phyloP scores from a whole-genome alignment of 768 basidiomycete genomes.

The Astraeus odoratus region DNA sequence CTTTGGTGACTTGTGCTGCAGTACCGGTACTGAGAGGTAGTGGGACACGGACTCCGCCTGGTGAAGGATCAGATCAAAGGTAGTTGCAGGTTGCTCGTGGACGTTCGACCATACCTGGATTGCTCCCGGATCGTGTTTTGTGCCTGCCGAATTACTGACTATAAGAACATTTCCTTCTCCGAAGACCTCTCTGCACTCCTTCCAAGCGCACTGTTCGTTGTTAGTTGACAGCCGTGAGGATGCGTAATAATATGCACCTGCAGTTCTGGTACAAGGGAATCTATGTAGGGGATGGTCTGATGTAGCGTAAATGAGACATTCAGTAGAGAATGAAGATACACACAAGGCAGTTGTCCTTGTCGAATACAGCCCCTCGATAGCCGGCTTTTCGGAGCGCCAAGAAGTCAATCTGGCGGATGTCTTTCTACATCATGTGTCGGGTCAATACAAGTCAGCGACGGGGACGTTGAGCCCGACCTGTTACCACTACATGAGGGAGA shows the following conservation, averaged over 20 bases:
- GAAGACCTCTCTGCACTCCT: conserved; percentile 62
- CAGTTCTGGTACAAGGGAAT: conserved; percentile 71
- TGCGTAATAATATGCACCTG: conserved; percentile 37
- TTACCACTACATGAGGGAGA: conserved; percentile 56
- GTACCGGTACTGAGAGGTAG: conserved; percentile 73
- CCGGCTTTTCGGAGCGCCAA: conserved; percentile 61
- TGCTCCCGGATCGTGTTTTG: conserved; percentile 64
- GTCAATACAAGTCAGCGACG: conserved; percentile 5
- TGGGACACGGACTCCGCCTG: conserved; percentile 79
- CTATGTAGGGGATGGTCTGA: conserved; percentile 77
- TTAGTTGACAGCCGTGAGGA: neutral
- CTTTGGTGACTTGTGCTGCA: conserved; percentile 71
- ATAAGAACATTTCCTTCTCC: conserved; percentile 76
- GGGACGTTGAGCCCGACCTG: conserved; percentile 40
- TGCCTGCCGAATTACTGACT: conserved; percentile 93
- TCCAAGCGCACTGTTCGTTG: conserved; percentile 62
- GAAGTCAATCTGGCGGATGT: conserved; percentile 84
- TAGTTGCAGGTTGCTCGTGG: conserved; percentile 25
- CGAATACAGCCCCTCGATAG: conserved; percentile 86
- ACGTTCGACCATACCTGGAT: conserved; percentile 52
- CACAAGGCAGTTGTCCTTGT: conserved; percentile 97
- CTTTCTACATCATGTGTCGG: conserved; percentile 43
- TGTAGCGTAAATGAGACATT: neutral
- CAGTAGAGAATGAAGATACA: conserved; percentile 17
- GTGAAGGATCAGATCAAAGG: neutral